Conservation (phyloP, 2,329 filamentous ascomycete species). For the Diplocarpon mali region DNA sequence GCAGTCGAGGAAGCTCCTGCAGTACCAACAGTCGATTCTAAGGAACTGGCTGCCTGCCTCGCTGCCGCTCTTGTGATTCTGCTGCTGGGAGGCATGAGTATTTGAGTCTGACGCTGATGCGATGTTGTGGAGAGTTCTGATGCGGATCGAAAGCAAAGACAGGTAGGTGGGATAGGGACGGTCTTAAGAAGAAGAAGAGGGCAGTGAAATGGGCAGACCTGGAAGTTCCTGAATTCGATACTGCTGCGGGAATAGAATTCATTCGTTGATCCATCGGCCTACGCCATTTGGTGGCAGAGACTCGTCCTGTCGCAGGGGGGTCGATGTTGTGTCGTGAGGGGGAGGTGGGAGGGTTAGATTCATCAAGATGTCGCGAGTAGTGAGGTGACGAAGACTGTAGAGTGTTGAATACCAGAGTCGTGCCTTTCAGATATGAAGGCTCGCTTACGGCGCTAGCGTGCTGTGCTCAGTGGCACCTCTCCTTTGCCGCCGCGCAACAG, state of each 20-base stretch:
- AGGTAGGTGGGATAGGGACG: background rate
- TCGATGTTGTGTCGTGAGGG: background rate
- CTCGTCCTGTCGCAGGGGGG: background rate
- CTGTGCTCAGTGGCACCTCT: no score
- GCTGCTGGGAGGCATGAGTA: conserved; percentile 38
- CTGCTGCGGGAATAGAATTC: conserved; percentile 16
- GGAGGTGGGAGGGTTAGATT: background rate
- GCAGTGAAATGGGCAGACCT: conserved; percentile 13
- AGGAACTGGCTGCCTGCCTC: conserved; percentile 63
- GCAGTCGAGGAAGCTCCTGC: conserved; percentile 28
- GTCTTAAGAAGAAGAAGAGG: conserved; percentile 9
- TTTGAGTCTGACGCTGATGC: conserved; percentile 8
- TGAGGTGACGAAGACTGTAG: no score
- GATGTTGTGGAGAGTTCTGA: conserved; percentile 6
- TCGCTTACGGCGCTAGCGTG: no score
- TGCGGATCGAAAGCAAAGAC: conserved; percentile 4
- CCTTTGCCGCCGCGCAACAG: no score
- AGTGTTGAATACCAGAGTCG: no score
- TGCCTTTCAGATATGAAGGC: no score
- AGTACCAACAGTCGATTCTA: conserved; percentile 28
- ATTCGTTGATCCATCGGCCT: conserved; percentile 21
- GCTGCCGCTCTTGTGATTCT: conserved; percentile 94
- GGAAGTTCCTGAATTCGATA: conserved; percentile 11
- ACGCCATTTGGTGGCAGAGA: conserved; percentile 19
- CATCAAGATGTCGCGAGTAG: no score